Evolutionary conservation across 495 filamentous ascomycete genomes (phyloP), one percentile per base, ranked within the genome.

Genomic region (Neurospora tetraspora): DNA sequence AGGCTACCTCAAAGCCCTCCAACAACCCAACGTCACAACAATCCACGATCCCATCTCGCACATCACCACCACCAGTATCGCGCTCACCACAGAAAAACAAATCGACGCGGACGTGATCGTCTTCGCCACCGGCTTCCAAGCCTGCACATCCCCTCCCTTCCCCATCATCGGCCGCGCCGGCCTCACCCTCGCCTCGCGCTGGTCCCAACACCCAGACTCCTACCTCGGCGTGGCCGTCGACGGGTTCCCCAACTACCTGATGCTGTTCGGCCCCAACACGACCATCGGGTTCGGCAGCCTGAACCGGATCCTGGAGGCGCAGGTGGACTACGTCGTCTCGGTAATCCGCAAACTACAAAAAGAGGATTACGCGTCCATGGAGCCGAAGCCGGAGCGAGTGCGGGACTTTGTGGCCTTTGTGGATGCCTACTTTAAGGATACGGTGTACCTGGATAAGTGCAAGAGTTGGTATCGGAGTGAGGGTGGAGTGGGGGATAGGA

Each of bases 1-100:
- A 5, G 91, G 91, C 0, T 93, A 92, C 76, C 87, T 94, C 10
- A 90, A 93, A 73, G 86, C 91, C 5, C 81, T 93, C 1, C 80
- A 83, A 5, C 82, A 90, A 73, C 80, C 84, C 23, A 93, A 93
- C 73, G 90, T 92, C 14, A 81, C 83, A 68, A 89, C 89, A 68
- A 83, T 92, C 72, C 82, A 82, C 16, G 83, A 85, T 0, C 78
- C 77, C 5, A 92, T 93, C 77, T 70, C 82, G 3, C 74, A 76
- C 18, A 83, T 92, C 73, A 89, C 87, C 0, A 71, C 80, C 7
- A 84, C 78, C 0, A 87, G 88, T 1, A 83, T 89, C 45, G 53
- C 53, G 12, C 27, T 65, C 6, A 74, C 81, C 14, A 85, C 86
- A 80, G 81, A 39, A 5, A 36, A 45, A 68, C 39, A 45, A 61